Percentiles rank a stretch among this genome's conserved stretches.
Evolutionary conservation across 148 eudicot species (phyloP).

Genomic region (Arbutus unedo): DNA sequence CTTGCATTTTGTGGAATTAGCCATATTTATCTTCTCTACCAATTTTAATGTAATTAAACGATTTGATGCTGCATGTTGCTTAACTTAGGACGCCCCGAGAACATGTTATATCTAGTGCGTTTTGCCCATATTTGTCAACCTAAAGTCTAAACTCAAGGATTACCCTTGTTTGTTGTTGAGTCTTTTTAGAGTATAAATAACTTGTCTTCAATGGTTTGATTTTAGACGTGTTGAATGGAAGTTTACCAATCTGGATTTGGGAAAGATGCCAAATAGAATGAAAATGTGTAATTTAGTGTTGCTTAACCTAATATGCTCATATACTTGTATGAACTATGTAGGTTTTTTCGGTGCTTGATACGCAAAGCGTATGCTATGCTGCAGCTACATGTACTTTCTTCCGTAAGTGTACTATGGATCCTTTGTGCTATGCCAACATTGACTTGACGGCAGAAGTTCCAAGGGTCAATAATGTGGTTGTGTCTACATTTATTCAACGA

Average conservation of each 20-base stretch:
- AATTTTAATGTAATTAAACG: too few species aligned
- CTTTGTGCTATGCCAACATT: slow-evolving; percentile 53
- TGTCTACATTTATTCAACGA: slow-evolving; percentile 62
- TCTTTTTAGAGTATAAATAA: neutral
- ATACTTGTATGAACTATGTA: slow-evolving; percentile 31
- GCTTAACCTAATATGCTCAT: neutral
- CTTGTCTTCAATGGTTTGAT: neutral
- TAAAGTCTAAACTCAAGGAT: too few species aligned
- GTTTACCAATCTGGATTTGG: neutral
- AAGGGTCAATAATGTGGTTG: slow-evolving; percentile 60
- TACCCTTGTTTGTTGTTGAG: neutral
- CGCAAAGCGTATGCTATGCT: slow-evolving; percentile 52
- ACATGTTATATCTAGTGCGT: neutral
- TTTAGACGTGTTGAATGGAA: neutral
- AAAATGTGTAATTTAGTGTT: slow-evolving; percentile 4
- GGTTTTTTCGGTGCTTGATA: slow-evolving; percentile 65
- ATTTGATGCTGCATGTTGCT: neutral
- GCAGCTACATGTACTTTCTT: slow-evolving; percentile 60
- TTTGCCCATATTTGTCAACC: neutral
- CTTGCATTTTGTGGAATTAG: neutral
- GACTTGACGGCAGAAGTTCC: slow-evolving; percentile 51
- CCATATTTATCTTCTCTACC: neutral
- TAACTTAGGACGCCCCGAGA: neutral
- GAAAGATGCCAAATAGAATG: neutral
- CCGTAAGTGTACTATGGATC: slow-evolving; percentile 58